A percentile compares a stretch with the other conserved stretches of the same genome.
phyloP scores from a whole-genome alignment of 108 stramenopile species.

The Cyclotella cryptica region DNA sequence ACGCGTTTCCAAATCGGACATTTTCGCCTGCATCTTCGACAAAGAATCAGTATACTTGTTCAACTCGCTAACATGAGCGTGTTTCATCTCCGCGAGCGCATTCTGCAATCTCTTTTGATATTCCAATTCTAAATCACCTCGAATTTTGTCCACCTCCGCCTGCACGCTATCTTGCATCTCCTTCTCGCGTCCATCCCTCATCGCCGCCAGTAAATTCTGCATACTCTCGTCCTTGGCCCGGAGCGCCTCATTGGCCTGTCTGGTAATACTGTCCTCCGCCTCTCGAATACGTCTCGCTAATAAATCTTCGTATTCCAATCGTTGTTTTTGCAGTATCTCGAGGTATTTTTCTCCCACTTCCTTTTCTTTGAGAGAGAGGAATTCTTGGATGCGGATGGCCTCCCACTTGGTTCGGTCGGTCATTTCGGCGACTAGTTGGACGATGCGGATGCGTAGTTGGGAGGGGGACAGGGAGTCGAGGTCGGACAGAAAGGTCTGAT shows the following conservation, averaged over 20 bases:
- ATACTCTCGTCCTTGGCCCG: constrained; percentile 75
- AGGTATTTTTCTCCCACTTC: constrained; percentile 66
- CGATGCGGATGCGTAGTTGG: constrained; percentile 70
- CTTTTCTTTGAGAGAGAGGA: constrained; percentile 81
- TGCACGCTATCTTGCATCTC: constrained; percentile 51
- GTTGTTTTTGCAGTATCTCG: constrained; percentile 71
- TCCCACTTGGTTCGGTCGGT: constrained; percentile 88
- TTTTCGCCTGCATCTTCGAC: constrained; percentile 58
- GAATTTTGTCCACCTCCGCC: constrained; percentile 39
- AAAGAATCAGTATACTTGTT: constrained; percentile 57
- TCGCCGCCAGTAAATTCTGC: constrained; percentile 61
- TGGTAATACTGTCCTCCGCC: constrained; percentile 62
- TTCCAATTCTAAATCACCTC: constrained; percentile 46
- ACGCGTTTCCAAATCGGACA: constrained; percentile 63
- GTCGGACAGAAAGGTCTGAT: constrained; percentile 55
- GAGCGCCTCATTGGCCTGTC: constrained; percentile 58
- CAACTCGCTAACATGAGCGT: constrained; percentile 58
- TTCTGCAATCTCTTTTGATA: constrained; percentile 39
- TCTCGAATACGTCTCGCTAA: constrained; percentile 63
- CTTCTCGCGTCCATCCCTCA: constrained; percentile 57
- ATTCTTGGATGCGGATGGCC: constrained; percentile 84
- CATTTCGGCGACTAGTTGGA: constrained; percentile 82
- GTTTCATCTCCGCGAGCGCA: constrained; percentile 61
- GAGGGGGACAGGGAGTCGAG: constrained; percentile 56
- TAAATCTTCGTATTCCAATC: constrained; percentile 74